Conservation (phyloP, 2,329 filamentous ascomycete genomes). For the Pestalotiopsis sp. region DNA sequence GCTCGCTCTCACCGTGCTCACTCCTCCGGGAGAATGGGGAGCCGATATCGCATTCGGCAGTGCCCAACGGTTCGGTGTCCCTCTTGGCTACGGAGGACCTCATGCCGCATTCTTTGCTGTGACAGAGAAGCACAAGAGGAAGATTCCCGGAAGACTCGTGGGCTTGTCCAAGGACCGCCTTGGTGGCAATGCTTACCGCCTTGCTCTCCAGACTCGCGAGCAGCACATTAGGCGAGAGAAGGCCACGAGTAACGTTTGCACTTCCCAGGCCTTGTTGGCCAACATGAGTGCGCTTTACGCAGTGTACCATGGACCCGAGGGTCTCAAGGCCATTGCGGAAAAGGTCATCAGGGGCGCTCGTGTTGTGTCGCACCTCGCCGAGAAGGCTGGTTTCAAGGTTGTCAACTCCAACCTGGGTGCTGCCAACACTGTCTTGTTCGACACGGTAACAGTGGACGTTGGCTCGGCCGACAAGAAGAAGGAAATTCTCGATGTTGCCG, state of each 20-base stretch:
- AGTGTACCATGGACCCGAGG: conserved; percentile 86
- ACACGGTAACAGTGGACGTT: conserved; percentile 74
- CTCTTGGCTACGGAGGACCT: conserved; percentile 90
- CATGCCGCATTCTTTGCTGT: conserved; percentile 97
- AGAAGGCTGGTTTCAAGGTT: conserved; percentile 65
- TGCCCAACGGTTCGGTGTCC: conserved; percentile 88
- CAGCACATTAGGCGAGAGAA: conserved; percentile 97
- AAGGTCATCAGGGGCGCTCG: conserved; percentile 73
- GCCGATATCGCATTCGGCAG: conserved; percentile 95
- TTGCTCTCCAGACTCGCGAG: conserved; percentile 90
- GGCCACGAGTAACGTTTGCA: conserved; percentile 97
- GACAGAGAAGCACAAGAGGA: conserved; percentile 87
- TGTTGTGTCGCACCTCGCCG: conserved; percentile 67
- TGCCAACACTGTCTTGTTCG: conserved; percentile 68
- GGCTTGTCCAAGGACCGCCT: conserved; percentile 90
- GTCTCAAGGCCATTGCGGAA: conserved; percentile 82
- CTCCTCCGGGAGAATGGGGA: conserved; percentile 90
- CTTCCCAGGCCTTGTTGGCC: conserved; percentile 87
- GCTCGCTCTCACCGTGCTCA: conserved; percentile 82
- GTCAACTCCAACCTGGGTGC: conserved; percentile 58
- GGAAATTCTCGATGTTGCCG: conserved; percentile 53
- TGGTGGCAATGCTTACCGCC: conserved; percentile 77
- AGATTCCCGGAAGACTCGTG: conserved; percentile 88
- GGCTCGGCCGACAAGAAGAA: conserved; percentile 49
- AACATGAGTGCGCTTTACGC: conserved; percentile 98